These are phyloP conservation scores for Colletotrichum higginsianum DNA, from an alignment of 2,329 filamentous ascomycete species.

Conservation along the genomic window DNA sequence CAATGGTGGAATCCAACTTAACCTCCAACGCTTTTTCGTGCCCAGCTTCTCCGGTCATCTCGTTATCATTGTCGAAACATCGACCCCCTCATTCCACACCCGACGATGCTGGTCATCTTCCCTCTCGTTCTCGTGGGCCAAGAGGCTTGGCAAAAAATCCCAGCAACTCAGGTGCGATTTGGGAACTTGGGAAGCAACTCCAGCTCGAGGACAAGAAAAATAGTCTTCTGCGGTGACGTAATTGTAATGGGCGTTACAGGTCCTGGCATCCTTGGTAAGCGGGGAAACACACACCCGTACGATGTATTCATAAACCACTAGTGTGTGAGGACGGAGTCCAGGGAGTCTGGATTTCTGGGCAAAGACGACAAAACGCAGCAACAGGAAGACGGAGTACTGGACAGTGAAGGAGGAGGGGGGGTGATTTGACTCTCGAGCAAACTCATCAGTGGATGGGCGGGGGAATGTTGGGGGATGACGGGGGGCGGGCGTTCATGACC, in stretches of 20 bases:
- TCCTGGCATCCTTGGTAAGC: conserved; percentile 38
- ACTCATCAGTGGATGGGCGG: conserved; percentile 36
- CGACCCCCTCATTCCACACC: background rate
- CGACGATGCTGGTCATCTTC: background rate
- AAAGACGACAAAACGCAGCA: conserved; percentile 6
- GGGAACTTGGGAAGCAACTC: background rate
- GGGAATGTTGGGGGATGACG: conserved; percentile 16
- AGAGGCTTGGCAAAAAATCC: conserved; percentile 27
- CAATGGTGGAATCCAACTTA: background rate
- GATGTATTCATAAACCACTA: background rate
- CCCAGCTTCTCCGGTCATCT: background rate
- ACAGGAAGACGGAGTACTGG: conserved; percentile 26
- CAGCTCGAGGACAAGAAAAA: background rate
- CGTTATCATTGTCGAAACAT: background rate
- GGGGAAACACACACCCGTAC: conserved; percentile 10
- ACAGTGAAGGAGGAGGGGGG: conserved; percentile 6
- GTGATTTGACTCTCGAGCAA: background rate
- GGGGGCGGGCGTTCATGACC: background rate
- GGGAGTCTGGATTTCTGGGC: conserved; percentile 18
- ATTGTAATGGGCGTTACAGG: conserved; percentile 17
- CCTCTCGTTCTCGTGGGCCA: conserved; percentile 16
- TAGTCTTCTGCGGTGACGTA: conserved; percentile 31
- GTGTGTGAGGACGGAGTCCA: background rate
- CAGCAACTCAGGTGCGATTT: conserved; percentile 18
- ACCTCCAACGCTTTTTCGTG: background rate